phyloP scores from a whole-genome alignment of 306 rosid species.

The Chamaecrista fasciculata region DNA sequence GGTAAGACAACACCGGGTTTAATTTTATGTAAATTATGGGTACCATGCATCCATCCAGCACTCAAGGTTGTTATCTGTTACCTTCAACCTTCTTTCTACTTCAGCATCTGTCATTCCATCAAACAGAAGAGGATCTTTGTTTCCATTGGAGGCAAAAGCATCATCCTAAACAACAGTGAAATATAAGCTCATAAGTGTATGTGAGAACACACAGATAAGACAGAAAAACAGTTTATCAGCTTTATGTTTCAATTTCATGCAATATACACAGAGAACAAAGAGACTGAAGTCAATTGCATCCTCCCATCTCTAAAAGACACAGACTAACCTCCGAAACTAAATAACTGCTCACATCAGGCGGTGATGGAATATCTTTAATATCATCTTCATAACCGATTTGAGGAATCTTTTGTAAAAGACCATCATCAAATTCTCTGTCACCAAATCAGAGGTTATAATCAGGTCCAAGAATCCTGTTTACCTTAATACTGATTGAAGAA shows the following conservation, averaged over 20 bases:
- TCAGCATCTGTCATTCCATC: constrained; percentile 93
- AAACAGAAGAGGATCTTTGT: constrained; percentile 62
- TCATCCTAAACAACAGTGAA: constrained; percentile 67
- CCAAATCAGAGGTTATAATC: constrained; percentile 31
- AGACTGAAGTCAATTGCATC: constrained; percentile 8
- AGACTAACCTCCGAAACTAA: constrained; percentile 87
- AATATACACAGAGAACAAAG: constrained; percentile 3
- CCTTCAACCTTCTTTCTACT: constrained; percentile 88
- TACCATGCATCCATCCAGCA: constrained; percentile 21
- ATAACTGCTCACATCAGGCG: constrained; percentile 95
- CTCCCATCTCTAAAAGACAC: neutral
- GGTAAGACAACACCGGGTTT: constrained; percentile 14
- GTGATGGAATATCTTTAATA: constrained; percentile 57
- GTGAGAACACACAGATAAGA: neutral
- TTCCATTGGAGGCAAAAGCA: constrained; percentile 67
- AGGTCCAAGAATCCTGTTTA: constrained; percentile 28
- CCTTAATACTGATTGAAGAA: constrained; percentile 7
- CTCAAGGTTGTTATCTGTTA: constrained; percentile 38
- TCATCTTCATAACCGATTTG: constrained; percentile 81
- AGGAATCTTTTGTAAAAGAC: constrained; percentile 75
- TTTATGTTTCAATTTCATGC: constrained; percentile 9
- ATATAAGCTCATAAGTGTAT: neutral
- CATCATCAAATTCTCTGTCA: constrained; percentile 90
- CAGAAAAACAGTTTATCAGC: constrained; percentile 9
- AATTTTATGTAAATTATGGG: neutral